These are phyloP conservation scores for Aspergillus tubingensis DNA, from an alignment of 2,329 filamentous ascomycete genomes.

Conservation along the genomic window DNA sequence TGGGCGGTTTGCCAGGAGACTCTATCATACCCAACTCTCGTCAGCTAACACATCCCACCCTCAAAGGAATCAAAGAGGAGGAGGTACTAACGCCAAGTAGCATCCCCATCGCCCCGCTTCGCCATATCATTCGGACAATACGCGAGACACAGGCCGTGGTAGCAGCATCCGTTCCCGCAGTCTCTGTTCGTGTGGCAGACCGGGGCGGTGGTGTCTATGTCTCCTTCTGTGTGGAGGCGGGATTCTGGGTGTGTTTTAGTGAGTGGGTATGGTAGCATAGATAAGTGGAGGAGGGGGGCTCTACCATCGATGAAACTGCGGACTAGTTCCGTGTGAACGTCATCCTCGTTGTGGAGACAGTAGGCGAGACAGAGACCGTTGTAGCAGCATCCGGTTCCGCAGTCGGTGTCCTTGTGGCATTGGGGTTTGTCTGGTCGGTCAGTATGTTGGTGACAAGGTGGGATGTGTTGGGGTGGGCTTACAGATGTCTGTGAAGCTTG, in stretches of 20 bases:
- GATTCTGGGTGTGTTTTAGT: neutral
- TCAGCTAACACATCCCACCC: too few relatives aligned
- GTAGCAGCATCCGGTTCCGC: conserved; percentile 9
- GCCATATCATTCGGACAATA: neutral
- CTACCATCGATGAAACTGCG: neutral
- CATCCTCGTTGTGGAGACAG: neutral
- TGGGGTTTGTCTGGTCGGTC: neutral
- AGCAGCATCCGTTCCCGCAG: neutral
- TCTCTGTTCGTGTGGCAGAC: neutral
- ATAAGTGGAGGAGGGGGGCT: too few relatives aligned
- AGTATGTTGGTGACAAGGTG: neutral
- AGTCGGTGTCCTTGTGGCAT: conserved; percentile 10
- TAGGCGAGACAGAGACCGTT: conserved; percentile 10
- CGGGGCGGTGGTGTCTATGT: neutral
- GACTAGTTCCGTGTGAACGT: neutral
- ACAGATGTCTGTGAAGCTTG: conserved; percentile 10
- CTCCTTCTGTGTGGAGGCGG: neutral
- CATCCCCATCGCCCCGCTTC: neutral
- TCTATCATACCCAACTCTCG: too few relatives aligned
- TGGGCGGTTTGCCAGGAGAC: too few relatives aligned
- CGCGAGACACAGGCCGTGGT: neutral
- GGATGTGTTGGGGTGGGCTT: neutral
- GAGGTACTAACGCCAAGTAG: too few relatives aligned
- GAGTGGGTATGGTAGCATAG: too few relatives aligned
- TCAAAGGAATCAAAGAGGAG: neutral